Conservation (phyloP, 2,329 filamentous ascomycete genomes). For the Drechmeria coniospora region DNA sequence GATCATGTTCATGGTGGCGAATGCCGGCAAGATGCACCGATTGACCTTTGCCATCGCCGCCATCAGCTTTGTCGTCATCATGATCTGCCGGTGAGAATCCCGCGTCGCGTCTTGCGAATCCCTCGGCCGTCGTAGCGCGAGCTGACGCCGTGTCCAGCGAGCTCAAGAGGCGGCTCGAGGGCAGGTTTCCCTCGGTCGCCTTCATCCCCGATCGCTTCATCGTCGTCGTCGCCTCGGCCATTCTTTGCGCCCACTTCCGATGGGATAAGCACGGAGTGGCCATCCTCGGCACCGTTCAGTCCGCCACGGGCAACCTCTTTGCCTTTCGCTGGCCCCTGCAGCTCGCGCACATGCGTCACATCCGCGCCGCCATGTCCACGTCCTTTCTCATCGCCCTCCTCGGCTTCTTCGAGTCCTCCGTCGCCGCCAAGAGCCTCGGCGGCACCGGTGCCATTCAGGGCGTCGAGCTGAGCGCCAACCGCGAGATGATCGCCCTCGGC, state of each 20-base stretch:
- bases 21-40: slow-evolving; percentile 50
- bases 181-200: slow-evolving; percentile 63
- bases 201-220: slow-evolving; percentile 86
- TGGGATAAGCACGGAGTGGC: slow-evolving; percentile 74
- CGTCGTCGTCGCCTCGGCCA: slow-evolving; percentile 71
- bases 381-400: slow-evolving; percentile 86
- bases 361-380: slow-evolving; percentile 75
- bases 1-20: slow-evolving; percentile 58
- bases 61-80: slow-evolving; percentile 72
- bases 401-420: slow-evolving; percentile 96
- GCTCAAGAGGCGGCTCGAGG: slow-evolving; percentile 66
- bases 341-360: slow-evolving; percentile 59
- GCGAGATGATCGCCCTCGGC: slow-evolving; percentile 84
- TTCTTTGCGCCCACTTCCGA: slow-evolving; percentile 59
- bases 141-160: too few relatives aligned
- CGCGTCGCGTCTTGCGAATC: too few relatives aligned
- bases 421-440: slow-evolving; percentile 83
- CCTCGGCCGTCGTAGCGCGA: too few relatives aligned
- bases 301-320: slow-evolving; percentile 56
- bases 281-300: slow-evolving; percentile 68
- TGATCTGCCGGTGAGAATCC: slow-evolving; percentile 59
- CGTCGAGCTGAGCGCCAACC: slow-evolving; percentile 75
- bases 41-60: slow-evolving; percentile 66
- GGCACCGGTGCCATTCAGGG: slow-evolving; percentile 55
- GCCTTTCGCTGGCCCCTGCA: slow-evolving; percentile 78